phyloP scores from a whole-genome alignment of 2,329 filamentous ascomycete species.

The Coniella lustricola region DNA sequence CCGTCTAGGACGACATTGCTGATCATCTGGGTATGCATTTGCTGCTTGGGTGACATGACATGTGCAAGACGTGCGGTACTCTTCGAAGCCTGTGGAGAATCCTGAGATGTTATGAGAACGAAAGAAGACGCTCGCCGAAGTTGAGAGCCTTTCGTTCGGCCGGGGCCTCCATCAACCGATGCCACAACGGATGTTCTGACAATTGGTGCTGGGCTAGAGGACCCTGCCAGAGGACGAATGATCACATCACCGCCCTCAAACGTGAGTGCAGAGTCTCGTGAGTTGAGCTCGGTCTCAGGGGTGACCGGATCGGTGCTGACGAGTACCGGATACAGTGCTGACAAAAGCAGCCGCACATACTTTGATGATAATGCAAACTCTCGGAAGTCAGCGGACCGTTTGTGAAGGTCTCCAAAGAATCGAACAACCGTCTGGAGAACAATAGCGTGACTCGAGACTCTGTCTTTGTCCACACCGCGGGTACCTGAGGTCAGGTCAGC shows the following conservation, averaged over 20 bases:
- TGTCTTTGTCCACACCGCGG: constrained; percentile 37
- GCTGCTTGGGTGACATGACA: constrained; percentile 52
- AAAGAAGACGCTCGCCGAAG: constrained; percentile 84
- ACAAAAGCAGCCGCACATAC: constrained; percentile 73
- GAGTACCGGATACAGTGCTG: constrained; percentile 77
- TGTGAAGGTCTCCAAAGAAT: constrained; percentile 73
- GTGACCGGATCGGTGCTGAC: constrained; percentile 79
- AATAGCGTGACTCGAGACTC: constrained; percentile 50
- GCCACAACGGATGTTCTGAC: constrained; percentile 63
- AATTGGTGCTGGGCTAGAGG: constrained; percentile 57
- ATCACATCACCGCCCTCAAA: constrained; percentile 84
- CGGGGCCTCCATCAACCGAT: constrained; percentile 38
- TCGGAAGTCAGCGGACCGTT: constrained; percentile 68
- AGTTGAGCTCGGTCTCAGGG: constrained; percentile 80
- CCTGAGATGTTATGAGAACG: constrained; percentile 72
- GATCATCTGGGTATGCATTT: constrained; percentile 41
- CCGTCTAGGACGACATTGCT: constrained; percentile 68
- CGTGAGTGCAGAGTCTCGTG: constrained; percentile 69
- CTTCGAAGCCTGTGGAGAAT: constrained; percentile 47
- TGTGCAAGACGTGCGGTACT: constrained; percentile 56
- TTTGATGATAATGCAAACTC: constrained; percentile 76
- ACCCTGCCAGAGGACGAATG: constrained; percentile 63
- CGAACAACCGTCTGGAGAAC: constrained; percentile 70
- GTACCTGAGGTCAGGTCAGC: constrained; percentile 28
- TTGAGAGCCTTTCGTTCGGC: constrained; percentile 46